Base-by-base conservation (phyloP, 768 basidiomycete species). In the Boletus barrowsii region DNA sequence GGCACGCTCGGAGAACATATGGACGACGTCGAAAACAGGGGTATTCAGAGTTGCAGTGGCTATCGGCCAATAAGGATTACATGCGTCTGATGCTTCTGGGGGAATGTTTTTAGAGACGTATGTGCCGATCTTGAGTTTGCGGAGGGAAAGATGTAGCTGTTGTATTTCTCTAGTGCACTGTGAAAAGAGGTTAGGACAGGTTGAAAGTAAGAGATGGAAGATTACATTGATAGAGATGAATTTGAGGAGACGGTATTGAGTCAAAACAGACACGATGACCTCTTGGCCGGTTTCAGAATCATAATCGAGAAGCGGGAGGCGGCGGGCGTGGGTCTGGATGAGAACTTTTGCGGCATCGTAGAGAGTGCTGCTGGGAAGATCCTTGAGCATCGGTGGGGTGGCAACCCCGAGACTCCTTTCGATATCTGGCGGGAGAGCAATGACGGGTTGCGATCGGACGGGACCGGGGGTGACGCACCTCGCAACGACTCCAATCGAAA, bases 201-300 rank as follows among this genome's bases (percentile, higher is more conserved):
- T 55, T n/a, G 47, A 42, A 29, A 22, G 39, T 7, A 26, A n/a
- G 41, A 50, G 40, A 46, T 22, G 52, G 18, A 47, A 40, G 18
- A 24, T 52, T 64, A 96, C 96, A 72, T 98, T 99, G 66, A 96
- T 95, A 33, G 97, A 85, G 56, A 99, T 95, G 71, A 98, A 98
- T 72, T 98, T 98, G 74, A 99, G 87, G 15, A 98, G 88, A 35
- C 97, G 84, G 66, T 99, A 99, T 71, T 98, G 97, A 0, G 97
- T 99, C 53, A 99, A 76, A 5, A 98, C 95, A 22, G 90, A 93
- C 22, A 98, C 86, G 63, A 99, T 92, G 41, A 98, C 86, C 73
- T 98, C 94, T 50, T 96, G 93, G 10, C 90, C 91, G 4, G 96
- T 98, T 69, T 93, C 92, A 1, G 90, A 81, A 67, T 98, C 97